Percentiles rank a stretch among this genome's conserved stretches.
These are phyloP conservation scores for Solanum appendiculatum DNA, from an alignment of 257 asterid genomes.

Conservation along the genomic window DNA sequence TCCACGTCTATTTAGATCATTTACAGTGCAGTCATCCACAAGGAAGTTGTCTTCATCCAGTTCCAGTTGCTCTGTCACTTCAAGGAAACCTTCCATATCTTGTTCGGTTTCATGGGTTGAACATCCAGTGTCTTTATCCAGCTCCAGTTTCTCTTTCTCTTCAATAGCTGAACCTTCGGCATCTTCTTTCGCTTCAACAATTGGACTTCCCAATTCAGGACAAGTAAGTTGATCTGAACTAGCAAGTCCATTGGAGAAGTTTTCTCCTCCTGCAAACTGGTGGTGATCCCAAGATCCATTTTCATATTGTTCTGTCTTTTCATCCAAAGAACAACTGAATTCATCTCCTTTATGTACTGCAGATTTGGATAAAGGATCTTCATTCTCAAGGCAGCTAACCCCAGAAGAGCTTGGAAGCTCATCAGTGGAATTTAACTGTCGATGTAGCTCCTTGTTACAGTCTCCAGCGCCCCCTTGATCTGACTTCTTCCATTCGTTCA, in stretches of 20 bases:
- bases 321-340: slow-evolving; percentile 5
- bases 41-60: not conserved
- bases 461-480: slow-evolving; percentile 4
- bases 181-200: slow-evolving; percentile 5
- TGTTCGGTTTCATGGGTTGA: not conserved
- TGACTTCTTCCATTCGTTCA: slow-evolving; percentile 3
- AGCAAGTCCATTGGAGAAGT: slow-evolving; percentile 26
- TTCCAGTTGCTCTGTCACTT: not conserved
- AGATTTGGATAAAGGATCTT: slow-evolving; percentile 10
- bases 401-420: slow-evolving; percentile 24
- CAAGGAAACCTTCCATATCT: slow-evolving; percentile 12
- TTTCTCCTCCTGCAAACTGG: slow-evolving; percentile 9
- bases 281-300: slow-evolving; percentile 7
- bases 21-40: not conserved
- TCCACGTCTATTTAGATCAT: slow-evolving; percentile 8
- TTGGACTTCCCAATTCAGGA: slow-evolving; percentile 6
- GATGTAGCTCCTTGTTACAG: slow-evolving; percentile 10
- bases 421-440: slow-evolving; percentile 12
- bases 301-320: not conserved
- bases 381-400: slow-evolving; percentile 6
- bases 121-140: not conserved
- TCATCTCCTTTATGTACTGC: slow-evolving; percentile 8
- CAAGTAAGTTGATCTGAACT: slow-evolving; percentile 30
- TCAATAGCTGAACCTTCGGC: not conserved
- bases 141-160: not conserved